These are phyloP conservation scores for Aspergillus ochraceoroseus DNA, from an alignment of 2,329 filamentous ascomycete genomes.

Conservation along the genomic window DNA sequence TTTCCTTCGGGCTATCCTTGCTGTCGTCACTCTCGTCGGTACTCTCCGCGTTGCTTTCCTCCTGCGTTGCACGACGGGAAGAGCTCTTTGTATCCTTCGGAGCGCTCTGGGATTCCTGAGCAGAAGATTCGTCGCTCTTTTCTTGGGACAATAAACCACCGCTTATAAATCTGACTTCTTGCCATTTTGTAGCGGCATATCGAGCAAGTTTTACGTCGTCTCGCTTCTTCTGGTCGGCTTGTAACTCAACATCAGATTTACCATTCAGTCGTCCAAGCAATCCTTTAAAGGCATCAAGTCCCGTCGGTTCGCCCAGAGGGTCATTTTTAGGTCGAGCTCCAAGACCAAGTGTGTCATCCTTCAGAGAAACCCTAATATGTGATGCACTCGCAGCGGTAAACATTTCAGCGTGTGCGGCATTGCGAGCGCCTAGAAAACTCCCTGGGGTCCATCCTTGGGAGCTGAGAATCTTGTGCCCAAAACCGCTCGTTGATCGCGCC, in stretches of 20 bases:
- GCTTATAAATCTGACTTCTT: slow-evolving; percentile 76
- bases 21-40: not conserved
- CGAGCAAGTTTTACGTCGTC: slow-evolving; percentile 66
- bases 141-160: slow-evolving; percentile 69
- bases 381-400: slow-evolving; percentile 77
- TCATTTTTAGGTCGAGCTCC: slow-evolving; percentile 73
- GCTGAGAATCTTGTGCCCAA: slow-evolving; percentile 84
- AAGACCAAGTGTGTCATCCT: slow-evolving; percentile 86
- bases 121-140: slow-evolving; percentile 42
- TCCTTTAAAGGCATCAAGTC: slow-evolving; percentile 79
- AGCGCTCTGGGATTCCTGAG: slow-evolving; percentile 26
- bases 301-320: slow-evolving; percentile 65
- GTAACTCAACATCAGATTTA: slow-evolving; percentile 67
- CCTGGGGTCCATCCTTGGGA: slow-evolving; percentile 89
- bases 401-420: slow-evolving; percentile 68
- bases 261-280: slow-evolving; percentile 86
- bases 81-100: not conserved
- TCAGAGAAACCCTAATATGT: slow-evolving; percentile 77
- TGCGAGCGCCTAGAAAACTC: slow-evolving; percentile 69
- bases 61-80: not conserved
- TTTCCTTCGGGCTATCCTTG: not conserved
- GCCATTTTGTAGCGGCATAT: slow-evolving; percentile 71
- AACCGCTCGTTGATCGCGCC: slow-evolving; percentile 73
- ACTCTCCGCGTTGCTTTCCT: not conserved
- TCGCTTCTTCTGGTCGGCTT: slow-evolving; percentile 63